phyloP scores from a whole-genome alignment of 164 flowering plant genomes.

The Euptelea pleiosperma region DNA sequence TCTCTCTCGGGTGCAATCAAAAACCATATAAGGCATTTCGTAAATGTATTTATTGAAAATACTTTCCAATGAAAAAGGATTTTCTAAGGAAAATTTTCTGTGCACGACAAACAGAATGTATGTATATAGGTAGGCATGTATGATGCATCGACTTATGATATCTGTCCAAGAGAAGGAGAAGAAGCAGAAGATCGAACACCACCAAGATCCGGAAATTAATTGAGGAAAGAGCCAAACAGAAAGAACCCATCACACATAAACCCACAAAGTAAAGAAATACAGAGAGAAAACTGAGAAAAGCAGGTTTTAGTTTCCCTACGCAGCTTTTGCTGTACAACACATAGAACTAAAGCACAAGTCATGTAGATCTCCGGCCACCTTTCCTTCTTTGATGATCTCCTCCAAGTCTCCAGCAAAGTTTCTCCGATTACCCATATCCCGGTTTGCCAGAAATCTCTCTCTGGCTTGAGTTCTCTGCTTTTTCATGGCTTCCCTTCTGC shows the following conservation, averaged over 20 bases:
- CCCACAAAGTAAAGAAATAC: not conserved
- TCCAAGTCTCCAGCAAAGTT: constrained; percentile 8
- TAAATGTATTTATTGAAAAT: too few relatives aligned
- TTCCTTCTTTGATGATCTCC: constrained; percentile 23
- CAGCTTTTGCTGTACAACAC: constrained; percentile 35
- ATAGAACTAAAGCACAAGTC: constrained; percentile 3
- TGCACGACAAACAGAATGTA: too few relatives aligned
- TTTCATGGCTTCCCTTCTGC: constrained; percentile 40
- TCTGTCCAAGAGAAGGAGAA: constrained; percentile 1
- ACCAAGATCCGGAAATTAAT: not conserved
- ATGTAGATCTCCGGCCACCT: constrained; percentile 17
- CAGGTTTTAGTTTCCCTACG: too few relatives aligned
- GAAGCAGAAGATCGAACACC: not conserved
- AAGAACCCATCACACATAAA: not conserved
- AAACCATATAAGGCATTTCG: too few relatives aligned
- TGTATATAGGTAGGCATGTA: too few relatives aligned
- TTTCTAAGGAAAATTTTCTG: too few relatives aligned
- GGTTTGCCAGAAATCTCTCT: constrained; percentile 1
- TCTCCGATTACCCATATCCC: constrained; percentile 17
- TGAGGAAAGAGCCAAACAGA: constrained; percentile 2
- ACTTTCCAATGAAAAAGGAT: too few relatives aligned
- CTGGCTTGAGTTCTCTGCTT: constrained; percentile 30
- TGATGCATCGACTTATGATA: too few relatives aligned
- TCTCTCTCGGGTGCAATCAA: too few relatives aligned
- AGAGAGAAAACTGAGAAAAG: too few relatives aligned